Evolutionary conservation across 139 green algal species (phyloP).

Genomic region (Tetratostichococcus sp.): DNA sequence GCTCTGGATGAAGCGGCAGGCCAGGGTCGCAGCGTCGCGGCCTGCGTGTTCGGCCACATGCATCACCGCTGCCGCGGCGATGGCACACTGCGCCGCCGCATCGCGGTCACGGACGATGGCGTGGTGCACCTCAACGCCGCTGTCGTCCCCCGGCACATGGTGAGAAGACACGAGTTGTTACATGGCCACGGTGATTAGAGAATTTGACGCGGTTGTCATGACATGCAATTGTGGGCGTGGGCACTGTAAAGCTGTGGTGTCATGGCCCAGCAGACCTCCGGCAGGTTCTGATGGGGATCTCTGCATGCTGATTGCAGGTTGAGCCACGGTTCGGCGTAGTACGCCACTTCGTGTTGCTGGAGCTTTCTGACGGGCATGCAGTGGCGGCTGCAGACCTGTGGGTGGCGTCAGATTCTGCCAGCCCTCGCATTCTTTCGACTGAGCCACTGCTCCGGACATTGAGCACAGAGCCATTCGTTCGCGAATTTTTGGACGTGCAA

Average conservation of each 20-base stretch:
- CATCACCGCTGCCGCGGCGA: slow-evolving; percentile 38
- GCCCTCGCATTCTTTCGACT: background rate
- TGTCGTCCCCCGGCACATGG: slow-evolving; percentile 35
- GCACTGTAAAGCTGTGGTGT: background rate
- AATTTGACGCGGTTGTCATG: background rate
- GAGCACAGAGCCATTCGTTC: too few species aligned
- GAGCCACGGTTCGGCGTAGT: background rate
- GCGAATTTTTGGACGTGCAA: too few species aligned
- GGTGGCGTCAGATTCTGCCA: background rate
- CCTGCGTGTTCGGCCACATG: slow-evolving; percentile 73
- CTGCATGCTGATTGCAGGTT: background rate
- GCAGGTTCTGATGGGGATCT: too few species aligned
- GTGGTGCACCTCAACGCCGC: slow-evolving; percentile 45
- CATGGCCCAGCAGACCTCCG: background rate
- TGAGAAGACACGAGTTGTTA: too few species aligned
- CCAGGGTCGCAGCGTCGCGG: slow-evolving; percentile 20
- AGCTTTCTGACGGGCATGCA: background rate
- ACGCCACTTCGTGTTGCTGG: background rate
- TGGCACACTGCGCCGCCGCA: slow-evolving; percentile 30
- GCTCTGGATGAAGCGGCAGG: slow-evolving; percentile 29
- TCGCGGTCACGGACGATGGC: slow-evolving; percentile 19
- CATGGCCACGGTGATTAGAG: background rate
- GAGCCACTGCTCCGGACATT: background rate
- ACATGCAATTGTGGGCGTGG: background rate
- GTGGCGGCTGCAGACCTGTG: background rate